Conservation (phyloP, 1,284 basidiomycete genomes). For the Ceratobasidium sp. region DNA sequence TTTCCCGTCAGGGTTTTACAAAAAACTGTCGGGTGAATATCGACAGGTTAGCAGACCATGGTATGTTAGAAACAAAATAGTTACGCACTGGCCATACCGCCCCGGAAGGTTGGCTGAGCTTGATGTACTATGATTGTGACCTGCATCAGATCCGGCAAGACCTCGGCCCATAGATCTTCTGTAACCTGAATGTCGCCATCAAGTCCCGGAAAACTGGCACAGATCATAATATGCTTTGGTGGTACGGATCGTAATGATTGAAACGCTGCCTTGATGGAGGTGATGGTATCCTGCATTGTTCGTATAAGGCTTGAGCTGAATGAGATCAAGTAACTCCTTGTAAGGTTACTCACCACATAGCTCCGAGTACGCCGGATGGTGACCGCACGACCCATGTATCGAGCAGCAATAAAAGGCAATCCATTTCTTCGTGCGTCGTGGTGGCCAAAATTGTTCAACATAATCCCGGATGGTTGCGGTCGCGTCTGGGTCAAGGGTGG, state of each 20-base stretch:
- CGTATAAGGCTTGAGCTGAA: neutral
- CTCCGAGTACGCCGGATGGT: constrained; percentile 11
- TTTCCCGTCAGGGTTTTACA: constrained; percentile 65
- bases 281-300: neutral
- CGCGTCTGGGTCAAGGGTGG: no score
- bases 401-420: constrained; percentile 17
- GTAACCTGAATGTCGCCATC: constrained; percentile 3
- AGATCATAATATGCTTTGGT: neutral
- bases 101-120: no score
- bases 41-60: no score
- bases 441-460: neutral
- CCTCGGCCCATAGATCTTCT: neutral
- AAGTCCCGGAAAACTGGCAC: neutral
- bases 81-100: no score
- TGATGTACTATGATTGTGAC: neutral
- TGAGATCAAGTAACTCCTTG: constrained; percentile 1
- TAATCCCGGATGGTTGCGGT: neutral
- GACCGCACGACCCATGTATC: neutral
- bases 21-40: constrained; percentile 54
- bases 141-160: neutral
- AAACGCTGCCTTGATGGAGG: neutral
- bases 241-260: neutral
- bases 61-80: no score
- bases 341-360: constrained; percentile 20
- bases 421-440: neutral